These are phyloP conservation scores for Chytriomyces sp. DNA, from an alignment of 192 early-diverging fungal genomes.

Conservation along the genomic window DNA sequence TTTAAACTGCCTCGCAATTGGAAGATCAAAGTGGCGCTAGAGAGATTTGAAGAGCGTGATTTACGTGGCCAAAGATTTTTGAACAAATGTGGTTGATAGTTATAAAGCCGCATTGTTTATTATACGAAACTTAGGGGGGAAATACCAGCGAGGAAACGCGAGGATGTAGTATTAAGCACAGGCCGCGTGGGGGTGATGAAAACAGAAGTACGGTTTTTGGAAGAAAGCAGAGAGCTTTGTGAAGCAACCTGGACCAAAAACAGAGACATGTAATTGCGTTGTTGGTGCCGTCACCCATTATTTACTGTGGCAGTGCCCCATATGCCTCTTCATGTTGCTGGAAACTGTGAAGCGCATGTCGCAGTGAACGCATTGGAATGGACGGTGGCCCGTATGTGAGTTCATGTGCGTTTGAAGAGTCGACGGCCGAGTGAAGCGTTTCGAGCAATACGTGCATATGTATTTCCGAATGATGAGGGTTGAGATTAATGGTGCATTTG, in stretches of 20 bases:
- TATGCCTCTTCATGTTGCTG: slow-evolving; percentile 46
- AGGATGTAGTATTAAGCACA: not conserved
- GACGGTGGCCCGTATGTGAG: slow-evolving; percentile 45
- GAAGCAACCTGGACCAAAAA: no score
- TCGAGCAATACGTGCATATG: slow-evolving; percentile 40
- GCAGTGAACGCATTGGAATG: slow-evolving; percentile 36
- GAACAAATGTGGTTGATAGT: no score
- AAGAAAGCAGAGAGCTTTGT: not conserved
- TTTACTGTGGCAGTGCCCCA: slow-evolving; percentile 21
- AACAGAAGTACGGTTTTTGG: not conserved
- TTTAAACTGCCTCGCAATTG: no score
- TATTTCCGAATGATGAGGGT: slow-evolving; percentile 12
- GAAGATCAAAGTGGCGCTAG: no score
- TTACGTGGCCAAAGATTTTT: no score
- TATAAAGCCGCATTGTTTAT: no score
- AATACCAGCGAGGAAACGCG: not conserved
- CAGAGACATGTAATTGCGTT: no score
- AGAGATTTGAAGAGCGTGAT: no score
- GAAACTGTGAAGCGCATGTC: slow-evolving; percentile 40
- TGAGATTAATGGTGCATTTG: no score
- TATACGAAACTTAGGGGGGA: not conserved
- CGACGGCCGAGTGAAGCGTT: slow-evolving; percentile 43
- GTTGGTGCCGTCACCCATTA: not conserved
- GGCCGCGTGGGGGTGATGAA: not conserved
- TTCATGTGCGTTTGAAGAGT: slow-evolving; percentile 45